Percentiles rank a stretch among this genome's conserved stretches.
phyloP scores from a whole-genome alignment of 805 yeast species.

The Monosporozyma aerobia region DNA sequence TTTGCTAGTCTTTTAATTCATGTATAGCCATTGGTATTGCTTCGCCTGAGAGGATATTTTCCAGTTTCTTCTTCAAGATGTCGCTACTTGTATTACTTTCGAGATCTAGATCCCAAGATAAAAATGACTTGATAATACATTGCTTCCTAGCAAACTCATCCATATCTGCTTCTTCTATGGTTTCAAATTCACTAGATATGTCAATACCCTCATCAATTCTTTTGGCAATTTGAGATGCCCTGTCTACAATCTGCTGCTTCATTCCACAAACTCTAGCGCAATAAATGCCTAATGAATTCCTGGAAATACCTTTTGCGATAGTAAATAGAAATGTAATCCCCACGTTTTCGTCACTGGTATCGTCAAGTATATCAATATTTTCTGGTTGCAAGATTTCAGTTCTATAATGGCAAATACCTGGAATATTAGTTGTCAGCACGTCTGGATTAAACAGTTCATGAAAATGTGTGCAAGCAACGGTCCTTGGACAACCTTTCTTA shows the following conservation, averaged over 20 bases:
- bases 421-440: constrained; percentile 11
- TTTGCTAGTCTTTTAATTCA: neutral
- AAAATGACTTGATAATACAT: constrained; percentile 17
- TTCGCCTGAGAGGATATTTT: neutral
- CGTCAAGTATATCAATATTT: neutral
- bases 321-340: constrained; percentile 30
- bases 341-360: constrained; percentile 1
- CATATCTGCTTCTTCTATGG: constrained; percentile 13
- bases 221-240: constrained; percentile 27
- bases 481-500: constrained; percentile 17
- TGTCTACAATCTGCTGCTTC: constrained; percentile 20
- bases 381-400: constrained; percentile 24
- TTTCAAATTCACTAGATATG: constrained; percentile 13
- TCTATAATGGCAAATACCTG: constrained; percentile 27
- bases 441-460: constrained; percentile 32
- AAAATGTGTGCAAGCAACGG: constrained; percentile 36
- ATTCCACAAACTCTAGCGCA: constrained; percentile 37
- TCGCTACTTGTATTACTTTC: constrained; percentile 7
- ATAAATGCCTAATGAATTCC: constrained; percentile 31
- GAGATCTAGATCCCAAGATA: constrained; percentile 25
- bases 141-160: constrained; percentile 10
- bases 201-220: constrained; percentile 14
- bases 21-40: neutral
- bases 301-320: constrained; percentile 27
- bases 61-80: constrained; percentile 8